Base-by-base conservation (phyloP, 306 rosid genomes). In the Gastrolobium villosum region DNA sequence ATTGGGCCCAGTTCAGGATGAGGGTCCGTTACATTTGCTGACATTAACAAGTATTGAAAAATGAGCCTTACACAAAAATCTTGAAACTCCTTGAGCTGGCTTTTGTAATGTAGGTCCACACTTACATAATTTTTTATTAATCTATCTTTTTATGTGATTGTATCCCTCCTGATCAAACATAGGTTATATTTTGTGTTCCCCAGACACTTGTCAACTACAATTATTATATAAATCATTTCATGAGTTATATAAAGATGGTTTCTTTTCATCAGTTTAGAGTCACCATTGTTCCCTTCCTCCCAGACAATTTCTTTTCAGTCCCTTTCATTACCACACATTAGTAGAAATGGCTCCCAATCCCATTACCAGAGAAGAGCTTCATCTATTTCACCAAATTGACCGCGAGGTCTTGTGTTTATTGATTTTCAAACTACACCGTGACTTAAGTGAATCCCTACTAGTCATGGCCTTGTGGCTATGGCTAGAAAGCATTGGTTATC, bases 381-480 rank as follows among this genome's bases (percentile, higher is more conserved):
- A 84, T 4, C 40, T 32, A 0, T 87, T 77, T 65, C 84, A 90
- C 77, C 67, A 10, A 35, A 57, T 6, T 1, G 93, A 88, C 5
- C 79, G 95, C 5, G 82, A 85, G 2, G 37, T 88, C 0, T 84
- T 92, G 30, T 65, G 84, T 2, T 72, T 84, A 4, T 40, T 92
- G 15, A 77, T 90, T 15, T 6, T 78, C 3, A 68, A 43, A 2
- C 67, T 87, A 13, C 52, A 0, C 1, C 75, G 85, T 7, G 83
- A 79, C 35, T 31, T 83, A 0, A 73, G 87, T 0, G 78, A 87
- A 5, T 82, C 92, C 10, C 50, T 92, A 35, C 75, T 90, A 0
- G 78, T 87, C 59, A 87, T 92, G 85, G 85, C 93, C 36, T 10
- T 89, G 0, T 90, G 97, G 97, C 56, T 88, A 1, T 92, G 89